Base-by-base conservation (phyloP, 768 basidiomycete genomes). In the Suillus spraguei region DNA sequence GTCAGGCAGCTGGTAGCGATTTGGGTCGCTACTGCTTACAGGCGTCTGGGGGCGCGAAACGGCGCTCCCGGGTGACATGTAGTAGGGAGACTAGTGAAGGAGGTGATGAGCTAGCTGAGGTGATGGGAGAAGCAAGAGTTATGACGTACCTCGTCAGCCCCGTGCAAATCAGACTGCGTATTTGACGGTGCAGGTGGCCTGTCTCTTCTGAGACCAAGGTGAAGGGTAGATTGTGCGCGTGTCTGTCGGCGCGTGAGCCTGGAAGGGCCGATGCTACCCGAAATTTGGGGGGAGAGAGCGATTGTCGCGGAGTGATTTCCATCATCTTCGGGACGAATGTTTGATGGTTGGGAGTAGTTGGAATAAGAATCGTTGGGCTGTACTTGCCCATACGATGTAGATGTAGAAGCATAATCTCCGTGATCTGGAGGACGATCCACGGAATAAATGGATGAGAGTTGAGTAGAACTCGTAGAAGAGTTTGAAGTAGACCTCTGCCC, bases 221-320 rank as follows among this genome's bases (percentile, higher is more conserved):
- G 74, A 67, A 76, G 72, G 28, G 74, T 64, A 49, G 72, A 69
- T 39, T 72, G 72, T 24, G 71, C 73, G 69, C 77, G 77, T 72
- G 74, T 77, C 67, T 81, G 82, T 46, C 82, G 76, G 47, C 85
- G 81, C 46, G 81, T 80, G 58, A 78, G 74, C 64, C 86, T 83
- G 64, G 76, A 75, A 54, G 86, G 85, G 0, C 85, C 86, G 65
- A 85, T 81, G 74, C 79, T 84, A 36, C 83, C 75, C 14, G 82
- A 76, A 44, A 84, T 75, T 73, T 84, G 84, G 4, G 74, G 61
- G 42, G 69, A 63, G 58, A 81, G 77, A 28, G 64, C 56, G 64
- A 76, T 63, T 47, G 66, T 58, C 62, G 60, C 61, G 61, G 69
- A 60, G 62, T 70, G 64, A 53, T 69, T 71, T 50, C 72, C 67